Conservation (phyloP, 345 rosid genomes). For the Euphorbia pulcherrima region DNA sequence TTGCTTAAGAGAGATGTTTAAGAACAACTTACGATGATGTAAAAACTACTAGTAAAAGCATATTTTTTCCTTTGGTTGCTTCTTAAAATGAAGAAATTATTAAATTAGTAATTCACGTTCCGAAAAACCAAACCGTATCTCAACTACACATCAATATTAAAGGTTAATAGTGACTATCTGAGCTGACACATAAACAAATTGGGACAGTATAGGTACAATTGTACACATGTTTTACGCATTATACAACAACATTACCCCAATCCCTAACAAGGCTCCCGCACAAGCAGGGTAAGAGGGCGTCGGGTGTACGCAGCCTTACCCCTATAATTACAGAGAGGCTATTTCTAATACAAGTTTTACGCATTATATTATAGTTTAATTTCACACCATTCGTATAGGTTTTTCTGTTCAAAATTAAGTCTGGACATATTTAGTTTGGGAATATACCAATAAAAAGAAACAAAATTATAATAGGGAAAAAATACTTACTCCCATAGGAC, state of each 20-base stretch:
- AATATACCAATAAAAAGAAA: background rate
- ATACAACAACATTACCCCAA: too few relatives aligned
- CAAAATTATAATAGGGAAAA: background rate
- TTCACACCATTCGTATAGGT: background rate
- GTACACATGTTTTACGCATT: background rate
- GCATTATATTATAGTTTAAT: background rate
- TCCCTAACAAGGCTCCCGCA: too few relatives aligned
- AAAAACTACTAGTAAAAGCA: background rate
- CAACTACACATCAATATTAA: background rate
- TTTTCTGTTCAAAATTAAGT: background rate
- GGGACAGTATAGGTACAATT: background rate
- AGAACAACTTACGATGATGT: background rate
- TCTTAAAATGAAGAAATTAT: background rate
- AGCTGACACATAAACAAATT: background rate
- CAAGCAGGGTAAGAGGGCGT: too few relatives aligned
- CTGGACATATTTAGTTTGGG: background rate
- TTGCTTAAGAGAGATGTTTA: background rate
- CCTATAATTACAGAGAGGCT: too few relatives aligned
- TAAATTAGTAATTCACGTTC: background rate
- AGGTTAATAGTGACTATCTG: background rate
- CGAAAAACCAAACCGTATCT: background rate
- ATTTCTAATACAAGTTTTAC: too few relatives aligned
- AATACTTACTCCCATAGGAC: constrained; percentile 35
- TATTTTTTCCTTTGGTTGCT: background rate
- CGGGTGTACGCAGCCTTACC: too few relatives aligned